Conservation (phyloP, 805 yeast species). For the Metschnikowia borealis region DNA sequence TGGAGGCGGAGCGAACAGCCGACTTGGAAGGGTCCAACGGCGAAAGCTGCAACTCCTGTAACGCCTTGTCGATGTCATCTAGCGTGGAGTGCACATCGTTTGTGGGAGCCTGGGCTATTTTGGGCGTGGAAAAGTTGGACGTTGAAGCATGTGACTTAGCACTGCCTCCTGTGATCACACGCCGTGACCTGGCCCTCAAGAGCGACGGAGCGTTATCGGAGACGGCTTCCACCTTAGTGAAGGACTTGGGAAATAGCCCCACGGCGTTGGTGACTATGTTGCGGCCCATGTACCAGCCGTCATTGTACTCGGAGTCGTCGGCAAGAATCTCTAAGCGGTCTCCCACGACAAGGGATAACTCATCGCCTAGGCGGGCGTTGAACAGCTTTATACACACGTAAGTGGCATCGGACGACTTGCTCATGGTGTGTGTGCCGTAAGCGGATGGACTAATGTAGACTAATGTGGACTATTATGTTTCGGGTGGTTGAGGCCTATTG, state of each 20-base stretch:
- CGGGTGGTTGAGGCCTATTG: not conserved
- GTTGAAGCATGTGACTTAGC: constrained; percentile 8
- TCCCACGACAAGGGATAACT: constrained; percentile 72
- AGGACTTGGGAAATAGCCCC: constrained; percentile 88
- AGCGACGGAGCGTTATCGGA: constrained; percentile 22
- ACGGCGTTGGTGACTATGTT: constrained; percentile 68
- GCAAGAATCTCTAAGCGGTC: constrained; percentile 86
- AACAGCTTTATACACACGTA: constrained; percentile 79
- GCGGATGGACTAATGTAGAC: too few species aligned
- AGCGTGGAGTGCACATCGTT: constrained; percentile 37
- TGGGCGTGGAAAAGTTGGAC: constrained; percentile 4
- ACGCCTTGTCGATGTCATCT: constrained; percentile 66
- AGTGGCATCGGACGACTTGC: constrained; percentile 17
- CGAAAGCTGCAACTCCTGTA: constrained; percentile 51
- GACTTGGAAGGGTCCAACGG: constrained; percentile 13
- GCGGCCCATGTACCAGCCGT: constrained; percentile 95
- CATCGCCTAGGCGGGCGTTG: constrained; percentile 84
- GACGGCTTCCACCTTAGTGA: constrained; percentile 51
- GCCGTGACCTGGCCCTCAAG: constrained; percentile 53
- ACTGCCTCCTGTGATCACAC: constrained; percentile 23
- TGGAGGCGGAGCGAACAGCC: not conserved
- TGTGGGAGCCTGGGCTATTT: constrained; percentile 6
- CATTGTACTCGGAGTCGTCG: constrained; percentile 89
- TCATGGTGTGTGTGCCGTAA: constrained; percentile 1
- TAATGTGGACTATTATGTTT: too few species aligned